A percentile compares a stretch with the other conserved stretches of the same genome.
Conservation (phyloP, 345 rosid genomes). For the Ceriops decandra region DNA sequence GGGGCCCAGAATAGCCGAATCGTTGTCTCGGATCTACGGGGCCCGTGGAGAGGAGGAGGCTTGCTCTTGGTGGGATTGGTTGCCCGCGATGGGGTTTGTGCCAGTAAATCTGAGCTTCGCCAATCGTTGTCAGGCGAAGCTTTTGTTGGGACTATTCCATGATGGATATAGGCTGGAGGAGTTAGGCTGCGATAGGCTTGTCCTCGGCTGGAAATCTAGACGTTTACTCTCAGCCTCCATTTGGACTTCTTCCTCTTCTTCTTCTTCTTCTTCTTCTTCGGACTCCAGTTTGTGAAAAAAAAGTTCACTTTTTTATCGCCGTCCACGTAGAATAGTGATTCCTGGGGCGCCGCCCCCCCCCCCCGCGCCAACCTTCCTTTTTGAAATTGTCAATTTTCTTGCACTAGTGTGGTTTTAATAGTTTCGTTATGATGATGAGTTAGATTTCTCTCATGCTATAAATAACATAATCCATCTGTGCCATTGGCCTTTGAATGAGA, state of each 20-base stretch:
- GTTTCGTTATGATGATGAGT: too few species aligned
- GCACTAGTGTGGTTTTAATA: too few species aligned
- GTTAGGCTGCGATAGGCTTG: constrained; percentile 51
- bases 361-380: too few species aligned
- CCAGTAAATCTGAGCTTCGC: constrained; percentile 58
- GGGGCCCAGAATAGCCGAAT: constrained; percentile 61
- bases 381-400: too few species aligned
- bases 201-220: constrained; percentile 78
- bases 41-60: constrained; percentile 26
- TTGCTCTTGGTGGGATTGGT: constrained; percentile 52
- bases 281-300: constrained; percentile 34
- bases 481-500: too few species aligned
- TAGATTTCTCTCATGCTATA: too few species aligned
- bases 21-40: constrained; percentile 49
- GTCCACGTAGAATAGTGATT: too few species aligned
- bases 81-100: constrained; percentile 42
- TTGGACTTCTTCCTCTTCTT: constrained; percentile 42
- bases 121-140: constrained; percentile 82
- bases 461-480: too few species aligned
- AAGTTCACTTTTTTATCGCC: neutral
- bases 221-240: constrained; percentile 75
- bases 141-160: constrained; percentile 64
- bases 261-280: constrained; percentile 17
- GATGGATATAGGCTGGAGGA: constrained; percentile 80
- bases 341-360: too few species aligned